Conservation (phyloP, 768 basidiomycete genomes). For the Russula lepida region DNA sequence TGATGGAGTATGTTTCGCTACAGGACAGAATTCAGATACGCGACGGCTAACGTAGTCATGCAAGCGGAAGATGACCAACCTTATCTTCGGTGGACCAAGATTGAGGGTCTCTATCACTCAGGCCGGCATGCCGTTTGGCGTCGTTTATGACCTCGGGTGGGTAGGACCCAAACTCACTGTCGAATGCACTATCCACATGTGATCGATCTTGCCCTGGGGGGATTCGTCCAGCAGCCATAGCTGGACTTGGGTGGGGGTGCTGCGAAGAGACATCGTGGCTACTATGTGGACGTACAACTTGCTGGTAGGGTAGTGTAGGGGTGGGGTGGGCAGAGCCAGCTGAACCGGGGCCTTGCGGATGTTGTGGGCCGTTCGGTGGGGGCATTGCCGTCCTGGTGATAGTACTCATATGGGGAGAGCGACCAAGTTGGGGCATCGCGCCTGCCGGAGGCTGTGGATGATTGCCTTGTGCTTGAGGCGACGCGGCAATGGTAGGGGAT, state of each 20-base stretch:
- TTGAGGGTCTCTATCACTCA: slow-evolving; percentile 39
- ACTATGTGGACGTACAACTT: slow-evolving; percentile 49
- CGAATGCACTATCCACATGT: slow-evolving; percentile 27
- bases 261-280: slow-evolving; percentile 40
- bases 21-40: slow-evolving; percentile 5
- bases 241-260: slow-evolving; percentile 48
- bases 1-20: slow-evolving; percentile 33
- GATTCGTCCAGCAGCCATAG: slow-evolving; percentile 39
- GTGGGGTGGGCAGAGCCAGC: slow-evolving; percentile 31
- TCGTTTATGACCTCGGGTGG: slow-evolving; percentile 28
- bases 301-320: slow-evolving; percentile 37
- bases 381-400: slow-evolving; percentile 39
- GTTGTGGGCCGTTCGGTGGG: slow-evolving; percentile 38
- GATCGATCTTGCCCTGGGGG: slow-evolving; percentile 28
- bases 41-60: slow-evolving; percentile 5
- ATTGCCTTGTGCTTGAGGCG: slow-evolving; percentile 40
- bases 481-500: slow-evolving; percentile 57
- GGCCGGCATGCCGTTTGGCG: slow-evolving; percentile 37
- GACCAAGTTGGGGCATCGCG: slow-evolving; percentile 44
- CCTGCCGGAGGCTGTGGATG: slow-evolving; percentile 28
- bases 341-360: slow-evolving; percentile 33
- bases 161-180: slow-evolving; percentile 37
- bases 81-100: slow-evolving; percentile 48
- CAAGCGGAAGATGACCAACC: slow-evolving; percentile 31
- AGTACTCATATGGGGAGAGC: slow-evolving; percentile 40